Conservation (phyloP, 352 stramenopile genomes). For the Phytophthora fragariae region DNA sequence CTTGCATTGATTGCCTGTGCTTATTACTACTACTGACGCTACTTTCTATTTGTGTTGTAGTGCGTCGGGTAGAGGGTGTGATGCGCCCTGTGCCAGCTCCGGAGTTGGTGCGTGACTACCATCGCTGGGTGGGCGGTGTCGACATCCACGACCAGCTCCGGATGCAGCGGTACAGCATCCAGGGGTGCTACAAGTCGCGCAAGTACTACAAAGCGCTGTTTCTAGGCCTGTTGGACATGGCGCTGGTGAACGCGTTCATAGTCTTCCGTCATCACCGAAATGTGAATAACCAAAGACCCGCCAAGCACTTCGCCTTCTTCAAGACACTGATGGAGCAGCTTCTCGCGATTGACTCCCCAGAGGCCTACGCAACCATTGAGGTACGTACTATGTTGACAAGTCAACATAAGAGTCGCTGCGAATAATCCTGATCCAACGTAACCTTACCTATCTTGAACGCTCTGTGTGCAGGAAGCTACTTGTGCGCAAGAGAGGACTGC, state of each 20-base stretch:
- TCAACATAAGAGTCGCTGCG: background rate
- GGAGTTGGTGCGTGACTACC: slow-evolving; percentile 14
- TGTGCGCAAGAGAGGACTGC: background rate
- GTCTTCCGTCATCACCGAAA: slow-evolving; percentile 10
- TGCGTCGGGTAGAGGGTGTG: slow-evolving; percentile 1
- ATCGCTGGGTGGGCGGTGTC: slow-evolving; percentile 12
- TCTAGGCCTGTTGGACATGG: slow-evolving; percentile 14
- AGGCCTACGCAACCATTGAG: background rate
- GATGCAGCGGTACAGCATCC: background rate
- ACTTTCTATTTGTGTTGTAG: background rate
- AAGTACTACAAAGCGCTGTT: slow-evolving; percentile 23
- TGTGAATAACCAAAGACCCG: slow-evolving; percentile 1
- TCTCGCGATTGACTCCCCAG: background rate
- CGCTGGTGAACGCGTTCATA: slow-evolving; percentile 17
- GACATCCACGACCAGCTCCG: background rate
- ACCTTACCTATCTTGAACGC: background rate
- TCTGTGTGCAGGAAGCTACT: background rate
- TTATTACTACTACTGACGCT: background rate
- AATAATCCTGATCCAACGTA: background rate
- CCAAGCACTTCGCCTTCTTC: slow-evolving; percentile 18
- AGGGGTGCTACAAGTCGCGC: slow-evolving; percentile 7
- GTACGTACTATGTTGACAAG: background rate
- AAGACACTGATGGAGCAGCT: background rate
- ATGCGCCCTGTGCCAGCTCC: background rate
- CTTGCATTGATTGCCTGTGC: background rate